Evolutionary conservation across 2,329 filamentous ascomycete genomes (phyloP), one percentile per base, ranked within the genome.

Genomic region (Corynespora cassiicola): DNA sequence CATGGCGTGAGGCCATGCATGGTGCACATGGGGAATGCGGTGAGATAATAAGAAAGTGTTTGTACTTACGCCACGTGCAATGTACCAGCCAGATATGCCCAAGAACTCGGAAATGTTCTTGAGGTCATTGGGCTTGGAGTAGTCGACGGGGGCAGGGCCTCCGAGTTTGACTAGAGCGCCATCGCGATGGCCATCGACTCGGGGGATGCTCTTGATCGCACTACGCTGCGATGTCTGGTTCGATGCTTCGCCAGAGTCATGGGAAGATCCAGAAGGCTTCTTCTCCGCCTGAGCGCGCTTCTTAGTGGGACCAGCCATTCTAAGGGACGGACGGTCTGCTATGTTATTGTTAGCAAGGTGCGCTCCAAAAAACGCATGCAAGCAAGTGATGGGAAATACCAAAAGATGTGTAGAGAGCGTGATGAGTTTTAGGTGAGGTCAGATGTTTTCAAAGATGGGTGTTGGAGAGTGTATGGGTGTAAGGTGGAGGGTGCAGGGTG

Each of bases 281-380:
- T 58, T 54, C 54, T 70, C 56, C 14, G 50, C 44, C 37, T 63
- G 47, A 8, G 56, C 56, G 27, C 58, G 63, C 28, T 57, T 56
- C 59, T 69, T 72, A 1, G 54, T 29, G 28, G 69, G 54, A 25
- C 65, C 66, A 15, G 54, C 67, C 71, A 74, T 74, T 25, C 37
- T 47, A n/a, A n/a, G n/a, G n/a, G n/a, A n/a, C n/a, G n/a, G n/a
- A n/a, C n/a, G n/a, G n/a, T n/a, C n/a, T n/a, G n/a, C n/a, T n/a
- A n/a, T n/a, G n/a, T n/a, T n/a, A n/a, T n/a, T n/a, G n/a, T n/a
- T n/a, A n/a, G n/a, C n/a, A n/a, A n/a, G n/a, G n/a, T n/a, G n/a
- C n/a, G n/a, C n/a, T n/a, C n/a, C n/a, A n/a, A 22, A 27, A 45
- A 36, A 34, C 16, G 7, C 8, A 22, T 30, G 25, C 23, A 27